These are phyloP conservation scores for Aristolochia contorta DNA, from an alignment of 164 flowering plant genomes.

Conservation along the genomic window DNA sequence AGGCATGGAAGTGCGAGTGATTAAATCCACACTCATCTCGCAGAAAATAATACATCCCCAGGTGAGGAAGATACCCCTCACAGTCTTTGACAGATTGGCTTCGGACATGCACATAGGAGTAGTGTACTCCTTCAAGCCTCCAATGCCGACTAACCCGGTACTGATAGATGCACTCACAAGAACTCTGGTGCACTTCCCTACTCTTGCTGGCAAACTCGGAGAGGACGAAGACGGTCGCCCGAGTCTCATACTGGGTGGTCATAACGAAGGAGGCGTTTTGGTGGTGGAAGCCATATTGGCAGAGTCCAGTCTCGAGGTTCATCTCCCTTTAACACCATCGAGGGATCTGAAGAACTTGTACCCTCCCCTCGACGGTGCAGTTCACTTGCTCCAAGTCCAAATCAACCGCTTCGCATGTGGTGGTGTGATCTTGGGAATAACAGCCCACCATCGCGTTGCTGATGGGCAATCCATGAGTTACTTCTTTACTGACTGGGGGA, in stretches of 20 bases:
- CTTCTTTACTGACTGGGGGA: constrained; percentile 11
- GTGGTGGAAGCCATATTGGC: background rate
- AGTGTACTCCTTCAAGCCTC: constrained; percentile 9
- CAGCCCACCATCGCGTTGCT: constrained; percentile 7
- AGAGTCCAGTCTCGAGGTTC: constrained; percentile 3
- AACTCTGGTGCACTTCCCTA: constrained; percentile 6
- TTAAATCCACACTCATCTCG: background rate
- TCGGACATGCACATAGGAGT: constrained; percentile 4
- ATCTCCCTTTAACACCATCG: constrained; percentile 7
- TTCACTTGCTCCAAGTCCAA: constrained; percentile 13
- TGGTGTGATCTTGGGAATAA: constrained; percentile 11
- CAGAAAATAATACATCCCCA: background rate
- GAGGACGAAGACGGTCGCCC: background rate
- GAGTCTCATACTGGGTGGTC: constrained; percentile 4
- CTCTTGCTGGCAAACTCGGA: constrained; percentile 3
- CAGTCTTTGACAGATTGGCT: constrained; percentile 10
- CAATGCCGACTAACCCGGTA: constrained; percentile 4
- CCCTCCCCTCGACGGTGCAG: constrained; percentile 4
- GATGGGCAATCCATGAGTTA: constrained; percentile 13
- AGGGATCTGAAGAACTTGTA: constrained; percentile 1
- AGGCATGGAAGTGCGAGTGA: background rate
- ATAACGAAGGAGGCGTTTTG: background rate
- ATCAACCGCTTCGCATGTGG: constrained; percentile 13
- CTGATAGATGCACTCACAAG: constrained; percentile 9
- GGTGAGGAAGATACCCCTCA: constrained; percentile 6